Base-by-base conservation (phyloP, 2,329 filamentous ascomycete genomes). In the Cladophialophora immunda region DNA sequence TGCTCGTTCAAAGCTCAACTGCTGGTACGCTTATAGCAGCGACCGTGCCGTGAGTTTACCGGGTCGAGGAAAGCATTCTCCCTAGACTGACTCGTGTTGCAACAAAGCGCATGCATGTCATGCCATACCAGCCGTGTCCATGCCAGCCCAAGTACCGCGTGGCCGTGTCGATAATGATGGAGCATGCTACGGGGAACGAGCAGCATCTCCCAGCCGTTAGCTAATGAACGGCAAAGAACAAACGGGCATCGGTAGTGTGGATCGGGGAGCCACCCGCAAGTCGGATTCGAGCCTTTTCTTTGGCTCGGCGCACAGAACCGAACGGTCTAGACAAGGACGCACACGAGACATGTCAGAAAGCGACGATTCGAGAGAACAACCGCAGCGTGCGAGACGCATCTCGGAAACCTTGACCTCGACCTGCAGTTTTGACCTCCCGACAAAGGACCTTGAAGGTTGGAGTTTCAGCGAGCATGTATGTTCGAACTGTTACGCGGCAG, bases 331-430 rank as follows among this genome's bases (percentile, higher is more conserved):
- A 30, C 50, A n/a, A 52, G 5, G n/a, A 52, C 19, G 5, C 9
- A 22, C 9, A 13, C n/a, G 32, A 36, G 19, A 8, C 55, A 27
- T 57, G 3, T 15, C 19, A n/a, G 8, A 36, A 29, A 25, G 17
- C 13, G 9, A 36, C 29, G 15, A 36, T 13, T 56, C 11, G 25
- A 29, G 15, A 9, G 19, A 32, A 36, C 5, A 29, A 15, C 17
- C 19, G 19, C 8, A 36, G 22, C 3, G 30, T 36, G 7, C 53
- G 32, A 57, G 55, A 57, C 36, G 55, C 55, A 25, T 57, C 32
- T 57, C 55, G 55, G 17, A 27, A 36, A 2, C 32, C 19, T 36
- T 57, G 22, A 36, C 55, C 30, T 41, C 32, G 32, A 19, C 22
- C 27, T 29, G n/a, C 52, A 19, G 11, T 7, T 15, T 30, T 55